phyloP scores from a whole-genome alignment of 306 rosid species.

The Pyrus betulifolia region DNA sequence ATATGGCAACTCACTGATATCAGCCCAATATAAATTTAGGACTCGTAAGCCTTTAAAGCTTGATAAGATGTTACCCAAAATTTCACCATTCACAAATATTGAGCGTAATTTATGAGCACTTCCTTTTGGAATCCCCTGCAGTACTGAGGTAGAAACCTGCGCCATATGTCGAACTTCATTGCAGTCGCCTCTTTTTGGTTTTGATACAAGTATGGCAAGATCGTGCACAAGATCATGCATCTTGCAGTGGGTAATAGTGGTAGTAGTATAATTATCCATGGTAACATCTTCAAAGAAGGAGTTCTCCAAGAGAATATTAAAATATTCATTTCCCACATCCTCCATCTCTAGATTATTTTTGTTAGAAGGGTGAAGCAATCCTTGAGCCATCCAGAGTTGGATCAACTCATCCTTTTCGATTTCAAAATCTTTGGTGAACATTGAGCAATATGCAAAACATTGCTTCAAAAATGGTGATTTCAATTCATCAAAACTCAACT shows the following conservation, averaged over 20 bases:
- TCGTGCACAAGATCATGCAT: not conserved
- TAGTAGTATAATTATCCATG: not conserved
- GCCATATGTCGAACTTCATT: not conserved
- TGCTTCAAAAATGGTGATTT: not conserved
- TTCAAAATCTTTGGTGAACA: not conserved
- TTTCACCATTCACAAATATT: not conserved
- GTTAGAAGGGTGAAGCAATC: not conserved
- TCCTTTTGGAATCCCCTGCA: not conserved
- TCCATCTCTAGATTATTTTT: not conserved
- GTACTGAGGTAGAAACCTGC: not conserved
- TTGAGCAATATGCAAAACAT: constrained; percentile 16
- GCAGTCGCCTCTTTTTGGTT: not conserved
- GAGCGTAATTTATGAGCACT: not conserved
- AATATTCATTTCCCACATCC: not conserved
- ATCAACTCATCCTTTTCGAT: not conserved
- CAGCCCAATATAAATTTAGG: not conserved
- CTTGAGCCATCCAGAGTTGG: constrained; percentile 6
- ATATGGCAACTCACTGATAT: not conserved
- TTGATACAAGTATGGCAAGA: not conserved
- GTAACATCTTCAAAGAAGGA: not conserved
- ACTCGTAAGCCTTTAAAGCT: not conserved
- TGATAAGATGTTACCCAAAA: not conserved
- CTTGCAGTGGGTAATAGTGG: not conserved
- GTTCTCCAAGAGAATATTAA: not conserved
- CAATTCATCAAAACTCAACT: constrained; percentile 6